phyloP scores from a whole-genome alignment of 2,329 filamentous ascomycete genomes.

The Pestalotiopsis sp. region DNA sequence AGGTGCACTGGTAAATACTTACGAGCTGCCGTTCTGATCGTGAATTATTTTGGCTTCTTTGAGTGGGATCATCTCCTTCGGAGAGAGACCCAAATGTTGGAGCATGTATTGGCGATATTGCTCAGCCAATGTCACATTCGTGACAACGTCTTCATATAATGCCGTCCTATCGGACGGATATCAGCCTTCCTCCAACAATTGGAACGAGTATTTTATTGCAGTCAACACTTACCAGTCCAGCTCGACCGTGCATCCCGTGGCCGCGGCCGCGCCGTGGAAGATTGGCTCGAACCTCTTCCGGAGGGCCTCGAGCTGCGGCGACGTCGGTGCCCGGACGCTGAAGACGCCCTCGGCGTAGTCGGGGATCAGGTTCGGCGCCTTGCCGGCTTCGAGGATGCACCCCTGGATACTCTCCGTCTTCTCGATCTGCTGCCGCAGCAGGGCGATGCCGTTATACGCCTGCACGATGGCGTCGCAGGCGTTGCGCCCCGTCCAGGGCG shows the following conservation, averaged over 20 bases:
- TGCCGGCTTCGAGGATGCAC: conserved; percentile 14
- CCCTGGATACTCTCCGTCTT: conserved; percentile 14
- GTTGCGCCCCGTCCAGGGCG: conserved; percentile 40
- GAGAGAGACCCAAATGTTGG: neutral
- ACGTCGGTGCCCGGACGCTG: conserved; percentile 39
- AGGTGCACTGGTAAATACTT: neutral
- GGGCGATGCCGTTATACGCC: conserved; percentile 33
- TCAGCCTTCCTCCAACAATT: neutral
- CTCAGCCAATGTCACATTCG: neutral
- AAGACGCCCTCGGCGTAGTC: conserved; percentile 42
- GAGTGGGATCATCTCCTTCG: neutral
- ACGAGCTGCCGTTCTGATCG: conserved; percentile 6
- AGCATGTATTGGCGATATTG: conserved; percentile 9
- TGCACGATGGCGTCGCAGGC: conserved; percentile 39
- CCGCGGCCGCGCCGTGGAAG: conserved; percentile 3
- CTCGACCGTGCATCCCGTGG: conserved; percentile 6
- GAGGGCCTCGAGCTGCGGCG: neutral
- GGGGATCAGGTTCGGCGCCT: conserved; percentile 17
- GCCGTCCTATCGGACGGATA: neutral
- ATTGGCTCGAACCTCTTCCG: neutral
- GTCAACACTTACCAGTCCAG: neutral
- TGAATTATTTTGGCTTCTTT: neutral
- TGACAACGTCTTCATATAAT: conserved; percentile 4
- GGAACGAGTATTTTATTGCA: no score
- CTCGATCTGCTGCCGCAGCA: conserved; percentile 30